phyloP scores from a whole-genome alignment of 805 yeast genomes.

The Grigorovia humatica region DNA sequence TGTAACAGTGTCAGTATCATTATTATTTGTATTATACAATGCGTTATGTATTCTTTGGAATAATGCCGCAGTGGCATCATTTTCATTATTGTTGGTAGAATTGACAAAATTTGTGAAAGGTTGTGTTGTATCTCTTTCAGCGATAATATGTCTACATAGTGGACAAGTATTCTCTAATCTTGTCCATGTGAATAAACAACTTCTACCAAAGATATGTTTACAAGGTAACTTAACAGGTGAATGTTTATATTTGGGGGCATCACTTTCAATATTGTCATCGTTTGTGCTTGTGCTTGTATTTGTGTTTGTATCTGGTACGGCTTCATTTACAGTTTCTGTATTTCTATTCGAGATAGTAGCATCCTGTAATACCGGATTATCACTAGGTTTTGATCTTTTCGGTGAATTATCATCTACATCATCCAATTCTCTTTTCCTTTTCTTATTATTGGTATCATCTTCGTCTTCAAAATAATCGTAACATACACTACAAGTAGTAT shows the following conservation, averaged over 20 bases:
- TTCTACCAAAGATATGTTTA: conserved; percentile 74
- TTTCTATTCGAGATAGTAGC: not conserved
- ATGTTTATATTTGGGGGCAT: conserved; percentile 35
- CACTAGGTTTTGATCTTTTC: not conserved
- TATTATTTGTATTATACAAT: conserved; percentile 3
- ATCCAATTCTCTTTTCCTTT: conserved; percentile 21
- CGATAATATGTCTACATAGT: conserved; percentile 57
- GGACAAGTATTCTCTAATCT: conserved; percentile 71
- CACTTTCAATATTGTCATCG: conserved; percentile 7
- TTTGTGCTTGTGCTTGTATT: conserved; percentile 2
- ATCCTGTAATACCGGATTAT: too few relatives aligned
- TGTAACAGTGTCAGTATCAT: conserved; percentile 1
- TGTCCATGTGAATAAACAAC: conserved; percentile 83
- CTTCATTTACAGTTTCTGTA: conserved; percentile 1
- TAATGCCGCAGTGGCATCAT: conserved; percentile 1
- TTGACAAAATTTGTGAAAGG: not conserved
- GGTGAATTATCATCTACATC: conserved; percentile 3
- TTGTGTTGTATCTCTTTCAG: conserved; percentile 13
- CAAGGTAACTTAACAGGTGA: conserved; percentile 71
- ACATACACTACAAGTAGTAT: conserved; percentile 50
- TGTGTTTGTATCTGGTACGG: conserved; percentile 3
- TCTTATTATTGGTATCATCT: conserved; percentile 9
- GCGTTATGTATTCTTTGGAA: conserved; percentile 3
- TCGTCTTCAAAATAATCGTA: conserved; percentile 40
- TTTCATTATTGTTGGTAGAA: conserved; percentile 2